Evolutionary conservation across 129 eudicot genomes (phyloP).

Genomic region (Gnaphalium uliginosum): DNA sequence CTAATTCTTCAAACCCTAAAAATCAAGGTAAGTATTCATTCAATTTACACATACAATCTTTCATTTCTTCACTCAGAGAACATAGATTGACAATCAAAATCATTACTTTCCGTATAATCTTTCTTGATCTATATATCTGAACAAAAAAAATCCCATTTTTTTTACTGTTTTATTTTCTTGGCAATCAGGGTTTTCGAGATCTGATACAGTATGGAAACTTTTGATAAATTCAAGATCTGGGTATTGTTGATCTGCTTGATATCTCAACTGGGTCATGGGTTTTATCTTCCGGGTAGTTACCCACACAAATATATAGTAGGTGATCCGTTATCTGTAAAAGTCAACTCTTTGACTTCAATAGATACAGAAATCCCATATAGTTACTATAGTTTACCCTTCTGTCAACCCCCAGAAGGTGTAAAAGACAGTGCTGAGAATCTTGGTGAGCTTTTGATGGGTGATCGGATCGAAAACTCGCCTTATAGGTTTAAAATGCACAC

Average conservation of each 20-base stretch:
- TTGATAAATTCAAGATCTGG: slow-evolving; percentile 52
- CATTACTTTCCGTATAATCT: not conserved
- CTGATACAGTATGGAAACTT: slow-evolving; percentile 47
- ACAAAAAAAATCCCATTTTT: not conserved
- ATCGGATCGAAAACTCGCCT: slow-evolving; percentile 70
- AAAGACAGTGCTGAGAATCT: slow-evolving; percentile 78
- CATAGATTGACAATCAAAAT: not conserved
- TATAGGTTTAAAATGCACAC: slow-evolving; percentile 62
- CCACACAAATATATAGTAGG: slow-evolving; percentile 71
- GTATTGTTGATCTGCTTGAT: slow-evolving; percentile 48
- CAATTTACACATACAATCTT: not conserved
- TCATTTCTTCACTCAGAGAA: not conserved
- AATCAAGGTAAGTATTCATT: slow-evolving; percentile 6
- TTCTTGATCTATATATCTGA: not conserved
- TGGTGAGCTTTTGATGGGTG: slow-evolving; percentile 74
- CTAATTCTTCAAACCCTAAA: slow-evolving; percentile 20
- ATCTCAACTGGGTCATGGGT: slow-evolving; percentile 51
- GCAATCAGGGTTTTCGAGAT: slow-evolving; percentile 43
- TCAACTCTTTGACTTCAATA: slow-evolving; percentile 68
- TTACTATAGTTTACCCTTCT: slow-evolving; percentile 69
- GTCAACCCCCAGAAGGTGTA: slow-evolving; percentile 62
- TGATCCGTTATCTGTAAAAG: slow-evolving; percentile 58
- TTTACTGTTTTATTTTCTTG: slow-evolving; percentile 10
- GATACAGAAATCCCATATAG: slow-evolving; percentile 70
- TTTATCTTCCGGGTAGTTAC: slow-evolving; percentile 75